Conservation (phyloP, 2,329 filamentous ascomycete genomes). For the Emericellopsis cladophorae region DNA sequence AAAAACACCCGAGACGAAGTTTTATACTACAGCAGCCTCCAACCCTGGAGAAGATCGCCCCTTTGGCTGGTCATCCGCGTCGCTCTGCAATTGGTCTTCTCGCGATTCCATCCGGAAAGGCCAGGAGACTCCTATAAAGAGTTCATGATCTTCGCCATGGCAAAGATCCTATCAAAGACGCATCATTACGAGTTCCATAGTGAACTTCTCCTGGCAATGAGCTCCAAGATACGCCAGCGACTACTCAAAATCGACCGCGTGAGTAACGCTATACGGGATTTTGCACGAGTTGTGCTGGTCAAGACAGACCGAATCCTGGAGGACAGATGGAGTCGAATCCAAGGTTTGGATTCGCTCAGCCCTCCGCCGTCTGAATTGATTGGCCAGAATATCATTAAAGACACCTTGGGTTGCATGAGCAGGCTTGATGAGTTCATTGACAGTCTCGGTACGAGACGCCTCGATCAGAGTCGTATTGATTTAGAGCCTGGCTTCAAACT, state of each 20-base stretch:
- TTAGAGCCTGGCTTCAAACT: neutral
- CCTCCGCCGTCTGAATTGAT: neutral
- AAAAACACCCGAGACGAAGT: constrained; percentile 45
- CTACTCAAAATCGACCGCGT: constrained; percentile 22
- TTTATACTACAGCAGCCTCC: constrained; percentile 16
- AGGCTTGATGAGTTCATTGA: neutral
- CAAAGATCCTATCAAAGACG: constrained; percentile 16
- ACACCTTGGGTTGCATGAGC: neutral
- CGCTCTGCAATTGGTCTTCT: constrained; percentile 22
- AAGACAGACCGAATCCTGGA: constrained; percentile 2
- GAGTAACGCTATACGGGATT: neutral
- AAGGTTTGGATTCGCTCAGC: neutral
- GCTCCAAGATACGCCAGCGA: constrained; percentile 28
- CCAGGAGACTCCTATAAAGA: constrained; percentile 27
- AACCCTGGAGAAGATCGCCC: constrained; percentile 27
- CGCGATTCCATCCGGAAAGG: neutral
- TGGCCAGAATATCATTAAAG: neutral
- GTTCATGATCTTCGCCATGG: constrained; percentile 34
- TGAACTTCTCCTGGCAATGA: constrained; percentile 24
- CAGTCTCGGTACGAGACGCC: no score
- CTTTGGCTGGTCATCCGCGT: constrained; percentile 41
- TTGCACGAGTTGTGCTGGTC: constrained; percentile 1
- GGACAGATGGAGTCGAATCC: neutral
- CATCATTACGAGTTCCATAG: constrained; percentile 5
- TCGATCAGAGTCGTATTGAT: no score